Conservation (phyloP, 805 yeast species). For the Kuraishia piskuri region DNA sequence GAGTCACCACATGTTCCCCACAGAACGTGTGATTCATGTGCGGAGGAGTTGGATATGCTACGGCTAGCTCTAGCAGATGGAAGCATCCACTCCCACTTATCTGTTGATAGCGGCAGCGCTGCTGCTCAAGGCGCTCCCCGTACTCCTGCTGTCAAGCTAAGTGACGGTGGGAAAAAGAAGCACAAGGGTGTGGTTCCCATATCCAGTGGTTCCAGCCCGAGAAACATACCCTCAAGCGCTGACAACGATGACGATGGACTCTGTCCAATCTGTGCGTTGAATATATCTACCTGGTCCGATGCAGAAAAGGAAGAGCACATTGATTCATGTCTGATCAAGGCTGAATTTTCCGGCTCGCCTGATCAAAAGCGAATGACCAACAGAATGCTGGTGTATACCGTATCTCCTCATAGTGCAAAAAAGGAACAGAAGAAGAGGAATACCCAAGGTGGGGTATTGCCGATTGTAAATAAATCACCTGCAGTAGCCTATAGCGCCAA, state of each 20-base stretch:
- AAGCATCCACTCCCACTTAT: constrained; percentile 6
- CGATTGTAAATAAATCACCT: constrained; percentile 1
- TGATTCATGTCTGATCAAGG: constrained; percentile 50
- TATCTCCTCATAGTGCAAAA: constrained; percentile 22
- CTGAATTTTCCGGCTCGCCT: constrained; percentile 58
- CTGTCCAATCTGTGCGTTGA: constrained; percentile 36
- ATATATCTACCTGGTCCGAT: constrained; percentile 11
- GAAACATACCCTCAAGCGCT: constrained; percentile 1
- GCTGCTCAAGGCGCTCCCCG: background rate
- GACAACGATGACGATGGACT: constrained; percentile 22
- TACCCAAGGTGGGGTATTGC: background rate
- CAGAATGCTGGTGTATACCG: constrained; percentile 77
- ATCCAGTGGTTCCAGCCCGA: constrained; percentile 1
- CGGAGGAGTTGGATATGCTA: constrained; percentile 47
- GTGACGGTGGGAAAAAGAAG: background rate
- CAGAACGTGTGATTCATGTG: constrained; percentile 71
- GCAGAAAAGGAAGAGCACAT: constrained; percentile 58
- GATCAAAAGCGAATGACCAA: constrained; percentile 50
- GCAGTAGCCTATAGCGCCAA: constrained; percentile 1
- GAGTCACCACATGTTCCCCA: constrained; percentile 50
- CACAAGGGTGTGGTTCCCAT: background rate
- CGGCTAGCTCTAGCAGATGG: constrained; percentile 27
- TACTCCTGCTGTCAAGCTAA: background rate
- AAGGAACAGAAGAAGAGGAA: background rate
- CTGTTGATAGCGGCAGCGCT: constrained; percentile 8